These are phyloP conservation scores for Cucumis sativus DNA, from an alignment of 306 rosid genomes.

Conservation along the genomic window DNA sequence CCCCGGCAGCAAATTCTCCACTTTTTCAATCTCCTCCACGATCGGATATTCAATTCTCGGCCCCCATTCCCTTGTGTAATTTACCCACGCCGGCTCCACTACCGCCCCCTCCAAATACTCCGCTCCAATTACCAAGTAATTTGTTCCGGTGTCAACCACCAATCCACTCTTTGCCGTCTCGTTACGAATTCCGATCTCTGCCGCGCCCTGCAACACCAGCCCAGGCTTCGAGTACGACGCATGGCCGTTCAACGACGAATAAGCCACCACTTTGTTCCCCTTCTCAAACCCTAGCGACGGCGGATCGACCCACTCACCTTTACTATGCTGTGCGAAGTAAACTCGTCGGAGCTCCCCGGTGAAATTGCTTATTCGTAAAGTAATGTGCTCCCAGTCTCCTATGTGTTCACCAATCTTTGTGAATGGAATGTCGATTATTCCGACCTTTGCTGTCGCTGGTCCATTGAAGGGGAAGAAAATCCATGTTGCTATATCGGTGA, in stretches of 20 bases:
- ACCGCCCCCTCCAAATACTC: constrained; percentile 31
- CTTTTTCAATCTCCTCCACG: constrained; percentile 24
- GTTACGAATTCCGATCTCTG: constrained; percentile 44
- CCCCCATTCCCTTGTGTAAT: constrained; percentile 56
- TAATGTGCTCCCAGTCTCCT: constrained; percentile 80
- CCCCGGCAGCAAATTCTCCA: constrained; percentile 29
- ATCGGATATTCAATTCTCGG: constrained; percentile 36
- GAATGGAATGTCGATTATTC: constrained; percentile 24
- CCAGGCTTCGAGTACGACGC: constrained; percentile 56
- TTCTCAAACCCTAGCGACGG: constrained; percentile 35
- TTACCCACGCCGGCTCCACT: constrained; percentile 50
- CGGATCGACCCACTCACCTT: constrained; percentile 54
- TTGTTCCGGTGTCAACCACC: constrained; percentile 29
- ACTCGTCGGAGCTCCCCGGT: constrained; percentile 38
- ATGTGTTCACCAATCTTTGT: constrained; percentile 56
- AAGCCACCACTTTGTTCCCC: constrained; percentile 34
- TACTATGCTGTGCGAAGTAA: constrained; percentile 57
- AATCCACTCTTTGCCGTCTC: constrained; percentile 38
- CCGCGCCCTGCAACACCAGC: constrained; percentile 45
- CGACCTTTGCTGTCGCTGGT: constrained; percentile 42
- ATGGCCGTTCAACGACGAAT: constrained; percentile 55
- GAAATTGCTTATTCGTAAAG: constrained; percentile 63
- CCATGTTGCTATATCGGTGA: constrained; percentile 63
- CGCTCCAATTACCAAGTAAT: constrained; percentile 26
- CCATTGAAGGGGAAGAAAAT: constrained; percentile 77